Evolutionary conservation across 148 eudicot species (phyloP), one percentile per base, ranked within the genome.

Genomic region (Amaranthus palmeri): DNA sequence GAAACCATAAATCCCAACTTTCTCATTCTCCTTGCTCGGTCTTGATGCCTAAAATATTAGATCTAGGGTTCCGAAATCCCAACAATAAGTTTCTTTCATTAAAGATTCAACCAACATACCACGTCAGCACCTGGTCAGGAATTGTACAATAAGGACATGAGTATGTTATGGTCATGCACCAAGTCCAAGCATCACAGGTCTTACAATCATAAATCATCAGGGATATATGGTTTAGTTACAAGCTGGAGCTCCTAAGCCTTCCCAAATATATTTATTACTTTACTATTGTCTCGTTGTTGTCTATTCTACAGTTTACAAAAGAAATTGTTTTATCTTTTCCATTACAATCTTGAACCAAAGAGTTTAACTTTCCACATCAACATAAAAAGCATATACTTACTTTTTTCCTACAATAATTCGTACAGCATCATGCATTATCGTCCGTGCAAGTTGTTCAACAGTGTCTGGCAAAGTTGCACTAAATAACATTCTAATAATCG

Each of bases 381-480:
- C 52, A 50, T 13, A 53, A 9, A 68, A 14, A 60, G 56, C 25
- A 54, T 49, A 54, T 17, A 72, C 91, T 85, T 85, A 93, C 98
- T 90, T 93, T 71, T 84, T 82, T 78, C 98, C 98, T 70, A 95
- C 85, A 67, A 95, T 91, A 17, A 95, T 83, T 63, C 98, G 88
- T 61, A 95, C 86, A 72, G 98, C 97, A 79, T 91, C 98, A 72
- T 91, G 98, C 96, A 95, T 95, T 75, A 91, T 84, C 57, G 97
- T 89, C 25, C 97, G 92, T 81, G 98, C 98, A 72, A 91, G 98
- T 40, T 95, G 93, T 85, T 95, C 97, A 52, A 95, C 98, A 11
- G 93, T 73, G 87, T 95, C 98, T 54, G 98, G 98, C 76, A 95
- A 83, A 72, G 98, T 95, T 75, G 98, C 98, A 85, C 98, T 95